Evolutionary conservation across 2,329 filamentous ascomycete genomes (phyloP).

Genomic region (Colletotrichum lupini): DNA sequence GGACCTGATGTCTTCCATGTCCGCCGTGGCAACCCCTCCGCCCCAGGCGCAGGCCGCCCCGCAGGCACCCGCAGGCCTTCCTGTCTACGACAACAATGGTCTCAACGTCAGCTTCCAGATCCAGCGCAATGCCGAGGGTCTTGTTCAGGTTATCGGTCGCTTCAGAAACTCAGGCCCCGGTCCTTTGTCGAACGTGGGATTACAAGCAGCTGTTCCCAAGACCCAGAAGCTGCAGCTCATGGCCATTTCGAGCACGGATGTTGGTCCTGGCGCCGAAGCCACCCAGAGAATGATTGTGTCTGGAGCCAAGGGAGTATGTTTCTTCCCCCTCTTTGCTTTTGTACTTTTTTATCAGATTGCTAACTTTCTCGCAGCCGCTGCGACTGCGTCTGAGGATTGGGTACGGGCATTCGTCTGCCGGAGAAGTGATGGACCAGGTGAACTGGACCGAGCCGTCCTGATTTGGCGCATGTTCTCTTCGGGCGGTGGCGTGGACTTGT

Average conservation of each 20-base stretch:
- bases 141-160: slow-evolving; percentile 83
- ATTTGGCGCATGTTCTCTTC: slow-evolving; percentile 14
- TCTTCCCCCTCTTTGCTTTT: slow-evolving; percentile 36
- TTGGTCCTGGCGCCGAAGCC: slow-evolving; percentile 83
- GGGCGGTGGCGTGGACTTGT: background rate
- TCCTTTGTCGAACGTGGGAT: slow-evolving; percentile 77
- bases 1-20: slow-evolving; percentile 60
- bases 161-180: slow-evolving; percentile 83
- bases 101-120: slow-evolving; percentile 84
- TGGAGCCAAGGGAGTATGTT: slow-evolving; percentile 88
- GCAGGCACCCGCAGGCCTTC: slow-evolving; percentile 65
- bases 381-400: slow-evolving; percentile 87
- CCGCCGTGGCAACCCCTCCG: slow-evolving; percentile 53
- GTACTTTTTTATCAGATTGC: slow-evolving; percentile 25
- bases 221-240: slow-evolving; percentile 93
- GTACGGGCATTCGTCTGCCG: slow-evolving; percentile 77
- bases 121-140: slow-evolving; percentile 82
- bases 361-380: slow-evolving; percentile 69
- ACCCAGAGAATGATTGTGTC: slow-evolving; percentile 91
- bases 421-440: slow-evolving; percentile 87
- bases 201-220: slow-evolving; percentile 97
- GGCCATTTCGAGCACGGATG: slow-evolving; percentile 84
- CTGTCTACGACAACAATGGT: slow-evolving; percentile 88
- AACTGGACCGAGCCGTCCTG: slow-evolving; percentile 89
- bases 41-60: slow-evolving; percentile 45